These are phyloP conservation scores for Suillus sp. DNA, from an alignment of 768 basidiomycete species.

Conservation along the genomic window DNA sequence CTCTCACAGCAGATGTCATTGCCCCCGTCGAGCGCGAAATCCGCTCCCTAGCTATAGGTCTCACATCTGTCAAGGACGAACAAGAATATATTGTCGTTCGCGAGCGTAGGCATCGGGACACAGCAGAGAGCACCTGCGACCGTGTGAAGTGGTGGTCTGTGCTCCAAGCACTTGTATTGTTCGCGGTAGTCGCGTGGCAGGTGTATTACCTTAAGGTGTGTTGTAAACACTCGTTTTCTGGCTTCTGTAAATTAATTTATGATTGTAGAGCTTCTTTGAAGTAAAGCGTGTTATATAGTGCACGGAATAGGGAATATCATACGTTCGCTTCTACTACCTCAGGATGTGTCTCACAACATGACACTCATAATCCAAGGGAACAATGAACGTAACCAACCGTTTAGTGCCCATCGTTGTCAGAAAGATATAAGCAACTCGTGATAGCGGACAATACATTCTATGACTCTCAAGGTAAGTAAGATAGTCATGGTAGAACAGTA, in stretches of 20 bases:
- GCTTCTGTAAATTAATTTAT: slow-evolving; percentile 44
- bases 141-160: slow-evolving; percentile 99
- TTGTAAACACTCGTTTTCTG: not conserved
- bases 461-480: not conserved
- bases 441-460: no score
- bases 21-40: slow-evolving; percentile 98
- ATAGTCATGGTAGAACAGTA: not conserved
- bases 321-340: not conserved
- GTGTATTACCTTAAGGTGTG: slow-evolving; percentile 91
- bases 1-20: slow-evolving; percentile 59
- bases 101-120: slow-evolving; percentile 91
- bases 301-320: not conserved
- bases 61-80: slow-evolving; percentile 94
- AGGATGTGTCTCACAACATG: not conserved
- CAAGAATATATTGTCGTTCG: slow-evolving; percentile 98
- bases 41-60: slow-evolving; percentile 74
- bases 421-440: not conserved
- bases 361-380: not conserved
- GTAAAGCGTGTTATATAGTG: slow-evolving; percentile 79
- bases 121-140: slow-evolving; percentile 89
- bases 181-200: slow-evolving; percentile 94
- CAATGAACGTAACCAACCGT: not conserved
- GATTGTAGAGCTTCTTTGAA: slow-evolving; percentile 64
- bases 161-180: slow-evolving; percentile 82
- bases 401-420: not conserved